Percentiles rank a stretch among this genome's conserved stretches.
Evolutionary conservation across 495 filamentous ascomycete species (phyloP).

Genomic region (Cairneyella variabilis): DNA sequence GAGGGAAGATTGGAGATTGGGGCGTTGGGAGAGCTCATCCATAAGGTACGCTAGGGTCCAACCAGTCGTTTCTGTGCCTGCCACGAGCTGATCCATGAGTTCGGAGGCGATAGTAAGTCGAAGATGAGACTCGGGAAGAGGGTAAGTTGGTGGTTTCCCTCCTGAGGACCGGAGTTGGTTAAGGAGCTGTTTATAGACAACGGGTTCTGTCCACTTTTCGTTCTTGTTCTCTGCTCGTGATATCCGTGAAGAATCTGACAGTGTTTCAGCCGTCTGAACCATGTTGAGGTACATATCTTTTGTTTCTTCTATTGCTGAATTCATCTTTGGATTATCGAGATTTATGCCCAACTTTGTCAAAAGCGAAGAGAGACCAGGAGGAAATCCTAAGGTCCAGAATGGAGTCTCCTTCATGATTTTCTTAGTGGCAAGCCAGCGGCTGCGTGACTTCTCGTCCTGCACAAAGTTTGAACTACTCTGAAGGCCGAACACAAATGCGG

Average conservation of each 20-base stretch:
- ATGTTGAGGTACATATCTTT: slow-evolving; percentile 9
- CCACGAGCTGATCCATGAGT: slow-evolving; percentile 72
- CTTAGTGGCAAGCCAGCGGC: slow-evolving; percentile 38
- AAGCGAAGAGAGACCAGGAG: background rate
- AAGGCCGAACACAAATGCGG: slow-evolving; percentile 17
- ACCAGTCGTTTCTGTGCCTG: slow-evolving; percentile 72
- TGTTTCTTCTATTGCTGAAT: slow-evolving; percentile 3
- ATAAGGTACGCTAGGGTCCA: slow-evolving; percentile 67
- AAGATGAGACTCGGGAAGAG: slow-evolving; percentile 9
- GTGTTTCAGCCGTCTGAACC: slow-evolving; percentile 4
- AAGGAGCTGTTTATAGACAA: slow-evolving; percentile 13
- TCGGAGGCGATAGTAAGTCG: slow-evolving; percentile 51
- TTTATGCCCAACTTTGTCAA: slow-evolving; percentile 2
- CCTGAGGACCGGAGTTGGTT: slow-evolving; percentile 11
- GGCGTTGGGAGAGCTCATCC: slow-evolving; percentile 59
- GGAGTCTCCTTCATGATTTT: background rate
- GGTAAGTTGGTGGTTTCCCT: background rate
- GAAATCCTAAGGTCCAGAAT: slow-evolving; percentile 6
- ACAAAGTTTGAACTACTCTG: slow-evolving; percentile 23
- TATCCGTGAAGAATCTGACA: background rate
- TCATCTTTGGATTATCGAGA: slow-evolving; percentile 3
- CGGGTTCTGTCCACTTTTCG: slow-evolving; percentile 8
- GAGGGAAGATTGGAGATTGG: slow-evolving; percentile 52
- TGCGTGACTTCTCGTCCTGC: slow-evolving; percentile 37
- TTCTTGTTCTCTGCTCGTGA: background rate